These are phyloP conservation scores for Bacterosira constricta DNA, from an alignment of 108 stramenopile genomes.

Conservation along the genomic window DNA sequence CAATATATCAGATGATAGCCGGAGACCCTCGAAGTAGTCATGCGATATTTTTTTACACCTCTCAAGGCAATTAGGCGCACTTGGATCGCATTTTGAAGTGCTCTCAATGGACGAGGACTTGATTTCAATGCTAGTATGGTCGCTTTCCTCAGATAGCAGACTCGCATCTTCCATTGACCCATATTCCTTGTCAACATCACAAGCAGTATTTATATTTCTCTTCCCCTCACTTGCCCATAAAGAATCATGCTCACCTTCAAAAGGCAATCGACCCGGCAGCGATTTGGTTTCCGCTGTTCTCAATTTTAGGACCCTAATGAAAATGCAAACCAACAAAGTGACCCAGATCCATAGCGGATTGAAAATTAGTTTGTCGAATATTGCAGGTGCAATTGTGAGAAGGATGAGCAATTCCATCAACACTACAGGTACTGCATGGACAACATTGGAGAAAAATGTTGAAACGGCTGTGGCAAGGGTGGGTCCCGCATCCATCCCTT, in stretches of 20 bases:
- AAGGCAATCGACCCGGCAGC: not conserved
- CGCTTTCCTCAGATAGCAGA: conserved; percentile 11
- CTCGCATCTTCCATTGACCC: conserved; percentile 35
- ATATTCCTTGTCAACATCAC: conserved; percentile 19
- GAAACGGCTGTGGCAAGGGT: not conserved
- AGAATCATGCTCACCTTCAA: conserved; percentile 12
- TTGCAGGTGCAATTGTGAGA: conserved; percentile 8
- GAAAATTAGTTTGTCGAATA: not conserved
- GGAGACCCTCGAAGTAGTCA: conserved; percentile 4
- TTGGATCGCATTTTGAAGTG: not conserved
- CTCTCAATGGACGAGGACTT: not conserved
- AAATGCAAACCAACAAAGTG: not conserved
- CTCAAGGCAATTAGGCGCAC: not conserved
- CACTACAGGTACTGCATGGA: conserved; percentile 19
- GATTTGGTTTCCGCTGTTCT: not conserved
- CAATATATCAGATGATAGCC: conserved; percentile 23
- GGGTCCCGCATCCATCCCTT: not conserved
- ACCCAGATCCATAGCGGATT: conserved; percentile 7
- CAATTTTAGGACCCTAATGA: not conserved
- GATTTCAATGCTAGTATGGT: not conserved
- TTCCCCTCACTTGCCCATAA: not conserved
- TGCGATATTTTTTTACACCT: not conserved
- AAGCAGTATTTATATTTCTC: not conserved
- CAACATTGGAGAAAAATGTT: not conserved
- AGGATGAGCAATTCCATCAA: conserved; percentile 34